Conservation (phyloP, 192 early-diverging fungal genomes). For the Powellomyces hirtus region DNA sequence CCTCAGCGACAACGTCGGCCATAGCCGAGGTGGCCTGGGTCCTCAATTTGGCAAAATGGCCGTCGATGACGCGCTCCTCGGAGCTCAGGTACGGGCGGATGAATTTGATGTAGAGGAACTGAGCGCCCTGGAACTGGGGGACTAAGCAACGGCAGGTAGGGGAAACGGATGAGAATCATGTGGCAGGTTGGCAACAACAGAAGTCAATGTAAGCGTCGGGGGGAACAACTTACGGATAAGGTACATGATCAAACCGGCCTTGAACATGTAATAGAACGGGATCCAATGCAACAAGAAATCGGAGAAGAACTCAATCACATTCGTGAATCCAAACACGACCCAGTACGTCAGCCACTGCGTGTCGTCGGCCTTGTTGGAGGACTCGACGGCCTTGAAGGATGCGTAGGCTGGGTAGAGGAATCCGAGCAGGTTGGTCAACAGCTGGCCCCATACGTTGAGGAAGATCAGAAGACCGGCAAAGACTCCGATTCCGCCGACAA, state of each 20-base stretch:
- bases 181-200: no score
- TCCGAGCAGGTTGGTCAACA: constrained; percentile 81
- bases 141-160: background rate
- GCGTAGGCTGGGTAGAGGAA: constrained; percentile 94
- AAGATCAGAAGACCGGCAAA: constrained; percentile 77
- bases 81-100: constrained; percentile 74
- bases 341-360: constrained; percentile 63
- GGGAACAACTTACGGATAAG: constrained; percentile 71
- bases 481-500: constrained; percentile 60
- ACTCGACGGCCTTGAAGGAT: constrained; percentile 91
- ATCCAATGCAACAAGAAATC: constrained; percentile 89
- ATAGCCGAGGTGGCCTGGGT: background rate
- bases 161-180: background rate
- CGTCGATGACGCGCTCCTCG: constrained; percentile 45
- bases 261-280: constrained; percentile 93
- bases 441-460: constrained; percentile 76
- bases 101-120: constrained; percentile 70
- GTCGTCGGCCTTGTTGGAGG: constrained; percentile 55
- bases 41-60: constrained; percentile 38
- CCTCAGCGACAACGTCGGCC: background rate
- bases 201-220: constrained; percentile 20
- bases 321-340: constrained; percentile 87
- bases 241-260: constrained; percentile 87
- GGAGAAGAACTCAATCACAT: constrained; percentile 87
- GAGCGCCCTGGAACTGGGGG: constrained; percentile 63